Conservation (phyloP, 371 early-diverging fungal genomes). For the Rhizopus arrhizus region DNA sequence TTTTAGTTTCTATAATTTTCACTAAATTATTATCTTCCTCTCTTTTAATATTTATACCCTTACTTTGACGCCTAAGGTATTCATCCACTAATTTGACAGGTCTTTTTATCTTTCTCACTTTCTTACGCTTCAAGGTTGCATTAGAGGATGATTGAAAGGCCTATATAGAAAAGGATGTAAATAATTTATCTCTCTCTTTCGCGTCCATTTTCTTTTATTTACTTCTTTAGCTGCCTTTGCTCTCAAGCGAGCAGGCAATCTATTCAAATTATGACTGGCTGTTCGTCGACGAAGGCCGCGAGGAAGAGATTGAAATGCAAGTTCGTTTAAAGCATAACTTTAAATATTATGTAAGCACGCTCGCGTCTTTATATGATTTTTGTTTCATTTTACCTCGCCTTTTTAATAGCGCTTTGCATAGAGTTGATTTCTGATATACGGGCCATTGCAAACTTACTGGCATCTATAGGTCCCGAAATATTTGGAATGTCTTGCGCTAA, state of each 20-base stretch:
- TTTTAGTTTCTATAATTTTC: conserved; percentile 51
- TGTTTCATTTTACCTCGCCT: conserved; percentile 43
- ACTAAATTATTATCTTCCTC: background rate
- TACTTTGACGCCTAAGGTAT: conserved; percentile 62
- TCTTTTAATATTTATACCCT: background rate
- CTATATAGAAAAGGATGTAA: background rate
- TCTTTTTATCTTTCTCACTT: conserved; percentile 42
- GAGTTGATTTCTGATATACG: conserved; percentile 84
- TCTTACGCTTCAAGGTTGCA: conserved; percentile 10
- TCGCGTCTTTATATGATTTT: background rate
- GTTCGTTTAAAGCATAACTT: conserved; percentile 62
- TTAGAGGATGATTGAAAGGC: conserved; percentile 20
- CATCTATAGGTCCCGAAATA: conserved; percentile 27
- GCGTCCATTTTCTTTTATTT: conserved; percentile 18
- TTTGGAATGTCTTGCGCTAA: conserved; percentile 18
- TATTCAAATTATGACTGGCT: conserved; percentile 88
- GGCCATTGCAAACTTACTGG: conserved; percentile 38
- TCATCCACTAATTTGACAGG: conserved; percentile 51
- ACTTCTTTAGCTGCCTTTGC: conserved; percentile 76
- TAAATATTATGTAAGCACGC: conserved; percentile 2
- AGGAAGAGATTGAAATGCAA: conserved; percentile 87
- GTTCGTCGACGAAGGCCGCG: conserved; percentile 88
- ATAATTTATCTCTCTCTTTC: conserved; percentile 17
- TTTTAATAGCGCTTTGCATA: conserved; percentile 71
- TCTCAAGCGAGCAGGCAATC: conserved; percentile 79